phyloP scores from a whole-genome alignment of 2,329 filamentous ascomycete genomes.

The Orbilia ellipsospora region DNA sequence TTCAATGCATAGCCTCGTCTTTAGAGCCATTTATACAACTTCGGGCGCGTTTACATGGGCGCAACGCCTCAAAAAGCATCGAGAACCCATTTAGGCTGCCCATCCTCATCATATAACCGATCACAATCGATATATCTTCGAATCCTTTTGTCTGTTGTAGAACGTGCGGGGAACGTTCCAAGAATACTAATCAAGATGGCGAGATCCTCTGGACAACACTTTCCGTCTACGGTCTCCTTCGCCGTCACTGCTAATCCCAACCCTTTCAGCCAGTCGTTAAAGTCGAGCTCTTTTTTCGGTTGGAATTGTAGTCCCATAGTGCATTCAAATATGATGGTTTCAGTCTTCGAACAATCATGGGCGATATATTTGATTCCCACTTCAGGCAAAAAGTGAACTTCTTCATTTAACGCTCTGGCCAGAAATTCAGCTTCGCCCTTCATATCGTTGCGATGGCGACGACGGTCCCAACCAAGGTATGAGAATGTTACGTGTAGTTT shows the following conservation, averaged over 20 bases:
- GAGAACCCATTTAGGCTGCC: no score
- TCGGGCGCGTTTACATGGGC: no score
- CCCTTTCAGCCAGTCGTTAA: neutral
- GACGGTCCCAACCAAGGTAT: conserved; percentile 7
- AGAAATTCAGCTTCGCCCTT: conserved; percentile 8
- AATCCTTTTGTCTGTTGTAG: no score
- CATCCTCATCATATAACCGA: no score
- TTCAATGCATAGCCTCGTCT: no score
- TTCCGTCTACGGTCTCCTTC: no score
- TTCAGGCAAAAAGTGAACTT: neutral
- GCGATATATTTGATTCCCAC: conserved; percentile 22
- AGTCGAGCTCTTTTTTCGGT: neutral
- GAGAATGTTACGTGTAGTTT: conserved; percentile 18
- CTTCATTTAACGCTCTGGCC: neutral
- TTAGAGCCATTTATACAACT: no score
- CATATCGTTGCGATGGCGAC: conserved; percentile 7
- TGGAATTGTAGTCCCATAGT: neutral
- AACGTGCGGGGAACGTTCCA: no score
- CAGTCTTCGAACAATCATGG: conserved; percentile 3
- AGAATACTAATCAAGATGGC: no score
- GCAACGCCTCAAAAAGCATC: no score
- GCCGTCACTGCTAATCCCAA: neutral
- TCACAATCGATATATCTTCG: no score
- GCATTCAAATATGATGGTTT: conserved; percentile 24
- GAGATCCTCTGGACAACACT: no score